Base-by-base conservation (phyloP, 148 eudicot species). In the Hydrangea macrophylla region DNA sequence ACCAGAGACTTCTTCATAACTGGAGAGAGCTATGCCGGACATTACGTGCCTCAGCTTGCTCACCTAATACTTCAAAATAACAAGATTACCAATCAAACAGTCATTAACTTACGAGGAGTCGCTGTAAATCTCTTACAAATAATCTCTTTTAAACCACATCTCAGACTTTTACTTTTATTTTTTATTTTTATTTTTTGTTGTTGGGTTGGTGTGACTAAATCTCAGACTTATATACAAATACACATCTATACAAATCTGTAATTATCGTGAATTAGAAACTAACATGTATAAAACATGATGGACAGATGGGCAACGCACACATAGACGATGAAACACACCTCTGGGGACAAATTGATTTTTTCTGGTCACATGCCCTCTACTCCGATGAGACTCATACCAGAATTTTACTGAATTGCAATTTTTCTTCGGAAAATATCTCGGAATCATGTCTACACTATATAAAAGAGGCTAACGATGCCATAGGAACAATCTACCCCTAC, bases 41-140 rank as follows among this genome's bases (percentile, higher is more conserved):
- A 68, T 42, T 75, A 62, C 13, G 78, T 62, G 30, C 78, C 73
- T 24, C 75, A 76, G 50, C 71, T 76, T 53, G 79, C 79, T 58
- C 28, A 76, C 17, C 58, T 62, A 22, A 59, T 76, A 31, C 70
- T 64, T 22, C 1, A 35, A 18, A 70, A 50, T 20, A 76, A 76
- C 71, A 70, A 76, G 55, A 54, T 32, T 53, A 35, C 74, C 11
- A 70, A 70, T 15, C 74, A 62, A 64, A 64, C 70, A 6, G 24
- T 32, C 58, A 70, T 76, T 31, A 65, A 76, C 31, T 70, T 76
- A 11, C 70, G 65, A 65, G 79, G 79, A 60, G 65, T 76, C 23
- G 67, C 75, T 10, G 75, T 76, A 65, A 37, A 58, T 15, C 61
- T 2, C 22, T 26, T 7, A 48, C n/a, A 1, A 18, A 17, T 48